Evolutionary conservation across 768 basidiomycete species (phyloP), one percentile per base, ranked within the genome.

Genomic region (Collybia nuda): DNA sequence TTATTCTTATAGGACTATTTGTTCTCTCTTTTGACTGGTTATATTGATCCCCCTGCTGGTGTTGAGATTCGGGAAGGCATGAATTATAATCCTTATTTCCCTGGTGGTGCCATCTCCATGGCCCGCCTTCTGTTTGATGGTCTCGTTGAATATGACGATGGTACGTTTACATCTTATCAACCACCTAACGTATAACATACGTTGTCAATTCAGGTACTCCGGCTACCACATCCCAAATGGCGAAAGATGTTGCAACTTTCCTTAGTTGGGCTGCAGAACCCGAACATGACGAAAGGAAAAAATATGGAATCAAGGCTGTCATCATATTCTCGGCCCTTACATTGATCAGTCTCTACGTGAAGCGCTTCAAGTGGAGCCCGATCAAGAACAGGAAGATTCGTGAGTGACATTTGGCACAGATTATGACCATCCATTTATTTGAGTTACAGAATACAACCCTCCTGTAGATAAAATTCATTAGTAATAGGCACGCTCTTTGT

Each of bases 31-130:
- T 80, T 99, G 58, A 99, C 97, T 26, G 97, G 97, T 51, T 98
- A 98, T 73, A 78, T 93, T 38, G 97, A 98, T 62, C 88, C 97
- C 45, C 97, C 97, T 38, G 93, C 96, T 52, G 93, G 93, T 52
- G 89, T 96, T 54, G 90, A 93, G 66, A 79, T 96, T 57, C 92
- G 91, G 69, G 96, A 98, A 46, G 96, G 93, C 58, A 90, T 98
- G 92, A 97, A 95, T 82, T 98, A 97, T 81, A 93, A 93, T 75
- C 93, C 94, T 17, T 98, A 88, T 78, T 99, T 99, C 89, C 96
- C 96, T 37, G 94, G 97, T 48, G 96, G 95, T 63, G 94, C 94
- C 57, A 98, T 98, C 53, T 90, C 92, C 65, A 99, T 99, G 97
- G 94, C 93, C 45, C 92, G 96, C 64, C 84, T 98, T 29, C 75